Evolutionary conservation across 2,329 filamentous ascomycete genomes (phyloP).

Genomic region (Diaporthe citriasiana): DNA sequence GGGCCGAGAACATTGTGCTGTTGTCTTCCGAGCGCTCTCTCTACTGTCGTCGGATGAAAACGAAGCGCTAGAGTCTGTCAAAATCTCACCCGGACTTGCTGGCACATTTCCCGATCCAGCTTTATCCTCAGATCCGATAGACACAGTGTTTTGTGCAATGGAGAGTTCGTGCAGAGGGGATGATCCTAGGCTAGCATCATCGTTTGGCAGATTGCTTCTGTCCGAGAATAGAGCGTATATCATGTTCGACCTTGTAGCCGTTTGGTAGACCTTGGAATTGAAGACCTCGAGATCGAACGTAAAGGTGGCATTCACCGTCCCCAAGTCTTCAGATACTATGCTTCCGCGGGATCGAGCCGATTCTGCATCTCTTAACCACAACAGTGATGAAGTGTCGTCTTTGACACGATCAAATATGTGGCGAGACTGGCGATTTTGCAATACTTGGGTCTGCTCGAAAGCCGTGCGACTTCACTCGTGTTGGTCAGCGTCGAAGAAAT

Average conservation of each 20-base stretch:
- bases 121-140: no score
- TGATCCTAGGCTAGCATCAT: no score
- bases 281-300: background rate
- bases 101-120: no score
- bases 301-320: background rate
- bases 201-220: background rate
- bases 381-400: conserved; percentile 8
- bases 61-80: no score
- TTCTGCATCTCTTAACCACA: background rate
- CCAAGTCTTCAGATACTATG: background rate
- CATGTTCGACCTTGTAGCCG: conserved; percentile 12
- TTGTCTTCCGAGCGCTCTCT: no score
- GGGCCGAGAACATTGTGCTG: no score
- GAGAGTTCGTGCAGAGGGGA: no score
- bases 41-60: no score
- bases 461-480: background rate
- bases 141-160: no score
- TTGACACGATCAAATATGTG: background rate
- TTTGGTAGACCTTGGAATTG: background rate
- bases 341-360: background rate
- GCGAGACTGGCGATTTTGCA: background rate
- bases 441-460: background rate
- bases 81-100: no score
- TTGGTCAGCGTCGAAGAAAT: background rate
- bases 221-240: background rate